These are phyloP conservation scores for Xerocomellus chrysenteron DNA, from an alignment of 768 basidiomycete genomes.

Conservation along the genomic window DNA sequence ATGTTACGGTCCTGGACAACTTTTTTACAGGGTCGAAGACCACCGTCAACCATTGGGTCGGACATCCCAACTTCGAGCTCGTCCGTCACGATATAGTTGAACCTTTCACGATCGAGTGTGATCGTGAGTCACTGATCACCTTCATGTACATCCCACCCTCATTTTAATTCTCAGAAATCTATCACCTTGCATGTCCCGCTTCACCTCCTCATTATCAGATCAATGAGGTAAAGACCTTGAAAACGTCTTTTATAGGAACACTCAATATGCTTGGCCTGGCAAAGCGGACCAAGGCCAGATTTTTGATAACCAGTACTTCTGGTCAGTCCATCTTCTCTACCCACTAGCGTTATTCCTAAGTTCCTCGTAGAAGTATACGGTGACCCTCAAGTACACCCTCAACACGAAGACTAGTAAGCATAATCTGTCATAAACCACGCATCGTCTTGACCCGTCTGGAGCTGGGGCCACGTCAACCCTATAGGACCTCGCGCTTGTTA, in stretches of 20 bases:
- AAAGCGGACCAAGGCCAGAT: constrained; percentile 95
- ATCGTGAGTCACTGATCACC: constrained; percentile 56
- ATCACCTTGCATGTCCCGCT: constrained; percentile 97
- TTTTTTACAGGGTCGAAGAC: constrained; percentile 99
- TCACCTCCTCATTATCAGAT: constrained; percentile 98
- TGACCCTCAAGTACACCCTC: constrained; percentile 97
- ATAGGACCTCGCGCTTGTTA: constrained; percentile 99
- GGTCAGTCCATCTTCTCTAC: constrained; percentile 45
- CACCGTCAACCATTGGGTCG: constrained; percentile 94
- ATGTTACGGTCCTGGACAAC: constrained; percentile 96
- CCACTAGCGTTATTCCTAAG: background rate
- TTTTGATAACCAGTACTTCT: constrained; percentile 94
- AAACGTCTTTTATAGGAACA: constrained; percentile 98
- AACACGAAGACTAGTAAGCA: constrained; percentile 89
- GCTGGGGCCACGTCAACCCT: constrained; percentile 98
- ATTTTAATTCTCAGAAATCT: constrained; percentile 66
- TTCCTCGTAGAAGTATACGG: constrained; percentile 83
- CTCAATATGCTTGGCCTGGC: constrained; percentile 98
- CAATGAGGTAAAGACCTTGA: constrained; percentile 97
- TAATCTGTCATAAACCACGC: background rate
- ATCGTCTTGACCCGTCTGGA: constrained; percentile 32
- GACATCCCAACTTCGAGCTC: constrained; percentile 98
- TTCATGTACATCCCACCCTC: background rate
- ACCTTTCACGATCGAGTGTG: constrained; percentile 98
- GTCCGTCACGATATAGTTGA: constrained; percentile 97